Evolutionary conservation across 2,329 filamentous ascomycete species (phyloP).

Genomic region (Ilyonectria sp.): DNA sequence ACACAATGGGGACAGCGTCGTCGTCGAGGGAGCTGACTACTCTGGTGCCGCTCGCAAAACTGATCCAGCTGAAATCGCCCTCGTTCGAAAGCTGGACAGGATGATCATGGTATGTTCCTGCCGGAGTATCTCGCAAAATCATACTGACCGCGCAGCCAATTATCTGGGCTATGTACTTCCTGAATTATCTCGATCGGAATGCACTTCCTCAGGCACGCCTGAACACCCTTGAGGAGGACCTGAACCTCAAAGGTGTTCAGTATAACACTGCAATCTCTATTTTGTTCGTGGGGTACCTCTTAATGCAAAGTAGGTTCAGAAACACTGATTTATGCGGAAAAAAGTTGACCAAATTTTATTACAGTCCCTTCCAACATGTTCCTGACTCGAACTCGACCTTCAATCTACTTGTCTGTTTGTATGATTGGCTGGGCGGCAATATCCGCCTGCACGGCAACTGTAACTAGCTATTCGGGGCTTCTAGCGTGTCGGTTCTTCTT

Average conservation of each 20-base stretch:
- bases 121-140: too few species aligned
- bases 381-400: slow-evolving; percentile 31
- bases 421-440: slow-evolving; percentile 34
- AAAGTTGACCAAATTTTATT: background rate
- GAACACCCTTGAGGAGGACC: slow-evolving; percentile 39
- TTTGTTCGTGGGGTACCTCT: slow-evolving; percentile 39
- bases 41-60: slow-evolving; percentile 46
- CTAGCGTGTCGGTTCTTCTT: slow-evolving; percentile 31
- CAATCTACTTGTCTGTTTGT: slow-evolving; percentile 19
- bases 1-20: background rate
- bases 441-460: slow-evolving; percentile 22
- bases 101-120: slow-evolving; percentile 43
- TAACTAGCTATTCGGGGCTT: slow-evolving; percentile 21
- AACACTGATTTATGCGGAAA: too few species aligned
- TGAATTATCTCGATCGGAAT: slow-evolving; percentile 46
- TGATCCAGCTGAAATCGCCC: slow-evolving; percentile 42
- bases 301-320: slow-evolving; percentile 32
- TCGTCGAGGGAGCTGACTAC: slow-evolving; percentile 17
- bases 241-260: slow-evolving; percentile 38
- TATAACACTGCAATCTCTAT: slow-evolving; percentile 44
- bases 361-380: slow-evolving; percentile 35
- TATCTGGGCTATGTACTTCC: slow-evolving; percentile 44
- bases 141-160: slow-evolving; percentile 34
- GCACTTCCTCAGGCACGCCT: slow-evolving; percentile 42
- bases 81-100: slow-evolving; percentile 44